Evolutionary conservation across 2,329 filamentous ascomycete species (phyloP), one percentile per base, ranked within the genome.

Genomic region (Leptographium galeiforme): DNA sequence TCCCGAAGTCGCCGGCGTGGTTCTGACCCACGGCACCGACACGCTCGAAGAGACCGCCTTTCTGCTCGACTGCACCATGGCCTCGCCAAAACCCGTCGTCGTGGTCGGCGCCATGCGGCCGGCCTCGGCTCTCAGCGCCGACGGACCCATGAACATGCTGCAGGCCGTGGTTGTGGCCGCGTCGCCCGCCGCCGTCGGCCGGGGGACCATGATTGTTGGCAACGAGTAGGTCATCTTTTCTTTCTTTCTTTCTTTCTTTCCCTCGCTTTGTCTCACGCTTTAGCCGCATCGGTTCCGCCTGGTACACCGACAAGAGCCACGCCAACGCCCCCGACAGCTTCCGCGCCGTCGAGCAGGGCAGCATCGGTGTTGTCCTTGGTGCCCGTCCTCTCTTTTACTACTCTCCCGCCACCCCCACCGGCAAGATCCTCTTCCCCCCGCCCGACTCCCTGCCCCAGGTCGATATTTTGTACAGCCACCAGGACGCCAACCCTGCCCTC

Each of bases 21-120:
- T 83, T 7, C 67, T 85, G 52, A 83, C 81, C 0, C 81, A 84
- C 59, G 81, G 81, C 48, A 84, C 81, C 10, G 81, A 85, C 60
- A 82, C 78, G 0, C 68, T 84, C 1, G 80, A 83, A 60, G 80
- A 84, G 63, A 75, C 76, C 0, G 76, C 79, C 10, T 82, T 83
- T 67, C 82, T 82, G 67, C 66, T 84, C 10, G 76, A 82, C 57
- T 65, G 77, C 4, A 79, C 77, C 0, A 63, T 82, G 38, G 73
- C 73, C 58, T 77, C 72, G 45, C 69, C 70, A 34, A 82, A 83
- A 63, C 79, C 80, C 0, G 70, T 84, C 6, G 72, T 83, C 5
- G 61, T 79, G 30, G 79, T 80, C 2, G 80, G 79, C 6, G 74
- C 80, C 18, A 84, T 84, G 80, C 70, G 80, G 11, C 80, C 80